Conservation (phyloP, 2,329 filamentous ascomycete genomes). For the Pestalotiopsis sp. region DNA sequence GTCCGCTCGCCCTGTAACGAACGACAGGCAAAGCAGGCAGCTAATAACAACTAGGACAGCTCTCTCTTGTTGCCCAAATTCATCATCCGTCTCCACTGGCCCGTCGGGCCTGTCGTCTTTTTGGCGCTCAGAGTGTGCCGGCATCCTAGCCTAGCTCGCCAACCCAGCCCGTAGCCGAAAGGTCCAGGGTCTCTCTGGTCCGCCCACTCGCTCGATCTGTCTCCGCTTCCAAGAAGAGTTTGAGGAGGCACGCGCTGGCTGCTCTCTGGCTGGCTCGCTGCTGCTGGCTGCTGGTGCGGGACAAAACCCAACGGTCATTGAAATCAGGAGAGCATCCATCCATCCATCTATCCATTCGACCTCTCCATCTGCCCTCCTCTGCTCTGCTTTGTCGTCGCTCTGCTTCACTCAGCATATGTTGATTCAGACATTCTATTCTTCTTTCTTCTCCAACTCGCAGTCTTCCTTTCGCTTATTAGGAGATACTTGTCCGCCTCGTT, state of each 20-base stretch:
- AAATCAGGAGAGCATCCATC: conserved; percentile 1
- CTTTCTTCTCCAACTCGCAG: conserved; percentile 17
- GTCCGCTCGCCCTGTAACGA: neutral
- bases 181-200: conserved; percentile 3
- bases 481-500: neutral
- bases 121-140: conserved; percentile 9
- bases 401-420: neutral
- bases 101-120: neutral
- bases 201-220: conserved; percentile 1
- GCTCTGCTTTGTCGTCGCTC: neutral
- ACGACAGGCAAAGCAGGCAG: neutral
- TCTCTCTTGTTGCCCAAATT: neutral
- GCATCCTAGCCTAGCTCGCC: conserved; percentile 6
- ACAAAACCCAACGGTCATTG: conserved; percentile 7
- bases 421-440: neutral
- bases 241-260: neutral
- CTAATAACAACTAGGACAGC: neutral
- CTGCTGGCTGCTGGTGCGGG: conserved; percentile 1
- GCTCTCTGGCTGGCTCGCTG: neutral
- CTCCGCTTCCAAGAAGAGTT: neutral
- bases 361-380: neutral
- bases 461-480: neutral
- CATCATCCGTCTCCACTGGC: conserved; percentile 1
- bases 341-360: neutral
- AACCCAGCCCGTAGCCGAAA: neutral